Conservation (phyloP, 192 early-diverging fungal genomes). For the Thamnidium elegans region DNA sequence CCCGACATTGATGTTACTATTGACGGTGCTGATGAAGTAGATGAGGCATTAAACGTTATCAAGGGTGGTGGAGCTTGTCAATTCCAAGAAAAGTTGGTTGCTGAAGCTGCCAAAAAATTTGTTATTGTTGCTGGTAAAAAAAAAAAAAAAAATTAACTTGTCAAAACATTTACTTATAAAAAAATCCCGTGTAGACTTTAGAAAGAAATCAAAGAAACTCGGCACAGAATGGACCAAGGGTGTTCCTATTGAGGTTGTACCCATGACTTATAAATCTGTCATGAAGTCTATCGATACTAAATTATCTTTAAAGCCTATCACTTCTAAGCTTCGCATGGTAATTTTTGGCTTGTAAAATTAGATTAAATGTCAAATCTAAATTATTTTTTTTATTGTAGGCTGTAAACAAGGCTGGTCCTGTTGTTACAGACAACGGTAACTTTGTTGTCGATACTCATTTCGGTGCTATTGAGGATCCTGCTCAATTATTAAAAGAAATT, state of each 20-base stretch:
- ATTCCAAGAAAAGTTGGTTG: constrained; percentile 92
- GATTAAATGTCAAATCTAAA: not conserved
- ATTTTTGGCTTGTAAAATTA: not conserved
- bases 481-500: constrained; percentile 35
- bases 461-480: constrained; percentile 68
- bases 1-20: constrained; percentile 85
- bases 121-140: constrained; percentile 71
- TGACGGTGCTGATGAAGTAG: constrained; percentile 89
- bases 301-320: constrained; percentile 41
- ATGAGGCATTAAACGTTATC: constrained; percentile 84
- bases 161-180: not conserved
- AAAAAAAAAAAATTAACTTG: not conserved
- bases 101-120: constrained; percentile 75
- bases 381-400: not conserved
- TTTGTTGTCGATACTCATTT: constrained; percentile 87
- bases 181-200: constrained; percentile 41
- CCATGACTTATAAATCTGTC: constrained; percentile 75
- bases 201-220: constrained; percentile 75
- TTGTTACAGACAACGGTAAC: constrained; percentile 93
- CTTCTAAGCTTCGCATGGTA: constrained; percentile 75
- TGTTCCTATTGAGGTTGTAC: constrained; percentile 88
- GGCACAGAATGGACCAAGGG: constrained; percentile 85
- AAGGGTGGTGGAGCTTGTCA: constrained; percentile 96
- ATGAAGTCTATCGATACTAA: constrained; percentile 44
- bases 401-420: constrained; percentile 83